A percentile compares a stretch with the other conserved stretches of the same genome.
phyloP scores from a whole-genome alignment of 2,329 filamentous ascomycete species.

The Colletotrichum camelliae region DNA sequence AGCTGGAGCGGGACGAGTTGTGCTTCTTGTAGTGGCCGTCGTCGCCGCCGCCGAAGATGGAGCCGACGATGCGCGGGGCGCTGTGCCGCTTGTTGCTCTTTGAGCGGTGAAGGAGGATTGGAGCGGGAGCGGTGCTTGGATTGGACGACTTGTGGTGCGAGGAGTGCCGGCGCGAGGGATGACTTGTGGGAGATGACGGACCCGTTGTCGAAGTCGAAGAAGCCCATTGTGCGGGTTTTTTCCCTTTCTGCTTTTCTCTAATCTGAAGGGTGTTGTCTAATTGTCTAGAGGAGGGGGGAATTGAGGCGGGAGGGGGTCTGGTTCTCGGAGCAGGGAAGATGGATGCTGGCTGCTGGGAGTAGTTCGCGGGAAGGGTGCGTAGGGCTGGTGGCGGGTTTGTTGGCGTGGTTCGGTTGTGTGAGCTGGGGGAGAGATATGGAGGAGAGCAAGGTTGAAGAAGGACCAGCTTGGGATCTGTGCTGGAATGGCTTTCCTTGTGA shows the following conservation, averaged over 20 bases:
- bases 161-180: slow-evolving; percentile 20
- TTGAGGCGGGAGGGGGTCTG: neutral
- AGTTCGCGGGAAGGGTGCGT: neutral
- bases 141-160: slow-evolving; percentile 10
- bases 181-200: slow-evolving; percentile 21
- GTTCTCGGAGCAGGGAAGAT: neutral
- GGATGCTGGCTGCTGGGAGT: neutral
- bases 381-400: neutral
- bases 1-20: slow-evolving; percentile 48
- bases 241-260: neutral
- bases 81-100: slow-evolving; percentile 31
- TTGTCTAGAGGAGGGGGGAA: neutral
- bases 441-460: neutral
- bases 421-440: neutral
- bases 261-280: neutral
- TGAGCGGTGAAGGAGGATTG: slow-evolving; percentile 40
- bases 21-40: slow-evolving; percentile 40
- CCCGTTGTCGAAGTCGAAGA: slow-evolving; percentile 23
- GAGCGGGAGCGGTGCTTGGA: slow-evolving; percentile 43
- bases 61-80: slow-evolving; percentile 43
- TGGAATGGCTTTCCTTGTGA: neutral
- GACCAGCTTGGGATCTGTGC: neutral
- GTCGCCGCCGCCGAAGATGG: slow-evolving; percentile 47
- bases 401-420: neutral
- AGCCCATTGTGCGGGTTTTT: slow-evolving; percentile 10